phyloP scores from a whole-genome alignment of 257 asterid species.

The Perilla frutescens region DNA sequence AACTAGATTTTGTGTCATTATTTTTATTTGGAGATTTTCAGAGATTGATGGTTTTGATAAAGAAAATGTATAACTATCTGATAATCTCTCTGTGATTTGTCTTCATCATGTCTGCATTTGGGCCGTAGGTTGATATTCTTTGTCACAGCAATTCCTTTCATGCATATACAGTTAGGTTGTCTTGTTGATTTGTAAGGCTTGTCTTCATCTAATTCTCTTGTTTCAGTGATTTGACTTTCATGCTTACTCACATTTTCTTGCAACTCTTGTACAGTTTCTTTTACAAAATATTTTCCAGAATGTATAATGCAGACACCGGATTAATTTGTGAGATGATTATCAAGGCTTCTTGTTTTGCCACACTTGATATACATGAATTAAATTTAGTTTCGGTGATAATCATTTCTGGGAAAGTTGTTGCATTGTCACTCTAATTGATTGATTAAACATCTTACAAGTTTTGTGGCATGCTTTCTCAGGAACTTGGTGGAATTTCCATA shows the following conservation, averaged over 20 bases:
- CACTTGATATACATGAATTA: neutral
- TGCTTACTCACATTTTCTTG: slow-evolving; percentile 9
- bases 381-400: neutral
- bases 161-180: slow-evolving; percentile 7
- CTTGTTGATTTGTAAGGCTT: neutral
- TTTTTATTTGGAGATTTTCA: neutral
- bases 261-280: neutral
- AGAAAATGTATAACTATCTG: slow-evolving; percentile 6
- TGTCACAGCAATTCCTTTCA: neutral
- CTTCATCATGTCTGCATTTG: slow-evolving; percentile 6
- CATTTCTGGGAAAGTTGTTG: slow-evolving; percentile 7
- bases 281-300: neutral
- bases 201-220: slow-evolving; percentile 21
- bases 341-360: neutral
- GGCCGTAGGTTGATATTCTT: slow-evolving; percentile 16
- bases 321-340: neutral
- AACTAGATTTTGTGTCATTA: neutral
- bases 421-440: neutral
- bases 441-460: neutral
- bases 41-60: slow-evolving; percentile 24
- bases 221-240: neutral
- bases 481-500: slow-evolving; percentile 85
- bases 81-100: neutral
- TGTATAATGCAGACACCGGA: neutral
- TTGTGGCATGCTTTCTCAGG: slow-evolving; percentile 51